phyloP scores from a whole-genome alignment of 768 basidiomycete genomes.

The Suillus clintonianus region DNA sequence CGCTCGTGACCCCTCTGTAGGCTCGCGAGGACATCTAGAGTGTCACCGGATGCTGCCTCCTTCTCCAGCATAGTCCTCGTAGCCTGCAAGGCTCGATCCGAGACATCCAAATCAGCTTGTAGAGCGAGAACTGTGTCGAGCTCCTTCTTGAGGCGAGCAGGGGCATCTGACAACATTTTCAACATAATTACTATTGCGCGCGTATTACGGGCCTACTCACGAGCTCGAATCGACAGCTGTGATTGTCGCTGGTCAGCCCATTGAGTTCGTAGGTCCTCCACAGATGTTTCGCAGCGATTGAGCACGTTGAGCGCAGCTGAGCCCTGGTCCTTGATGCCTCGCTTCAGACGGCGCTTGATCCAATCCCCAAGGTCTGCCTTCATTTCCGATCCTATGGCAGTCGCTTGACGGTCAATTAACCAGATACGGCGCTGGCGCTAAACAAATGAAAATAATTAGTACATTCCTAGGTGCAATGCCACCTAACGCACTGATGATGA shows the following conservation, averaged over 20 bases:
- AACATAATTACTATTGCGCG: not conserved
- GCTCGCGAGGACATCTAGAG: slow-evolving; percentile 14
- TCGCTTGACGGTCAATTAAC: slow-evolving; percentile 36
- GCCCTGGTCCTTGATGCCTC: slow-evolving; percentile 17
- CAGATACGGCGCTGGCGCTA: slow-evolving; percentile 31
- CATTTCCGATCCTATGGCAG: slow-evolving; percentile 26
- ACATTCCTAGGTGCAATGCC: not conserved
- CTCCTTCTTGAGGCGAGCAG: slow-evolving; percentile 32
- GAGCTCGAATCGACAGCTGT: slow-evolving; percentile 11
- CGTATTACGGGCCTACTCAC: not conserved
- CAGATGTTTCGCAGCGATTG: not conserved
- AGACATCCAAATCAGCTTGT: slow-evolving; percentile 27
- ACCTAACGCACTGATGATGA: slow-evolving; percentile 33
- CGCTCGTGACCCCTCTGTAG: slow-evolving; percentile 13
- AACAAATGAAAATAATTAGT: not conserved
- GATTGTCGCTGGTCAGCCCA: slow-evolving; percentile 2
- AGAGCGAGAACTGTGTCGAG: slow-evolving; percentile 32
- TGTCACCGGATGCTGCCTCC: not conserved
- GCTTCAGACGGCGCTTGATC: slow-evolving; percentile 24
- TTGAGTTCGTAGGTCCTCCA: slow-evolving; percentile 5
- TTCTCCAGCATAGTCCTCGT: slow-evolving; percentile 10
- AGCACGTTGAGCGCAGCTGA: not conserved
- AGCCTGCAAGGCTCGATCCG: slow-evolving; percentile 25
- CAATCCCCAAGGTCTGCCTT: slow-evolving; percentile 34
- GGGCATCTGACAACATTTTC: slow-evolving; percentile 12